Base-by-base conservation (phyloP, 805 yeast genomes). In the Saturnispora besseyi region DNA sequence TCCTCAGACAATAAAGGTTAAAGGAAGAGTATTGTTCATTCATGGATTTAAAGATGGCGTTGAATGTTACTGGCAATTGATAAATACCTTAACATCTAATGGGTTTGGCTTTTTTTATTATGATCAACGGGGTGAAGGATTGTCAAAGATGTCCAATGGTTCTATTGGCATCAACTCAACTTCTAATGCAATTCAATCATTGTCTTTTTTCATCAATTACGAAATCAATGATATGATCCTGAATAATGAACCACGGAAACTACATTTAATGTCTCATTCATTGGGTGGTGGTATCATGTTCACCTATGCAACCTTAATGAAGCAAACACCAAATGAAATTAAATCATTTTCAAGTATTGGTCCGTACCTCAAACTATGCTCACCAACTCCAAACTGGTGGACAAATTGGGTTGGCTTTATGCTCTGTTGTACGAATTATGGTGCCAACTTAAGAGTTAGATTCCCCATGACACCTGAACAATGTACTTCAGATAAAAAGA, bases 281-380 rank as follows among this genome's bases (percentile, higher is more conserved):
- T 83, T 85, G 89, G 95, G 95, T 45, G 91, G 91, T n/a, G 90
- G 84, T 0, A 78, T 85, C 44, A 68, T 68, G 0, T 66, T 85
- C 50, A 82, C 80, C 62, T 84, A 85, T 61, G 79, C 77, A 3
- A 70, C 77, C 3, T 73, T 68, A 50, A 66, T 72, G 58, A 70
- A 65, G 43, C 21, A 18, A 12, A 4, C 24, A 8, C 41, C 24
- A 11, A 71, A 73, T 30, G 57, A 70, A 22, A 52, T 85, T 21
- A 65, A 68, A 33, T 78, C 77, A 0, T 71, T 77, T 43, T 64
- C 75, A 37, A 74, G 70, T 0, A 67, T 75, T 29, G 88, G 81
- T 1, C 95, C 95, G 1, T 71, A 81, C 53, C 69, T 85, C 36
- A 51, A 60, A 10, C 63, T 82, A 47, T 22, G 33, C 22, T 5